Percentiles rank a stretch among this genome's conserved stretches.
Conservation (phyloP, 768 basidiomycete genomes). For the Pleurotus ostreatus region DNA sequence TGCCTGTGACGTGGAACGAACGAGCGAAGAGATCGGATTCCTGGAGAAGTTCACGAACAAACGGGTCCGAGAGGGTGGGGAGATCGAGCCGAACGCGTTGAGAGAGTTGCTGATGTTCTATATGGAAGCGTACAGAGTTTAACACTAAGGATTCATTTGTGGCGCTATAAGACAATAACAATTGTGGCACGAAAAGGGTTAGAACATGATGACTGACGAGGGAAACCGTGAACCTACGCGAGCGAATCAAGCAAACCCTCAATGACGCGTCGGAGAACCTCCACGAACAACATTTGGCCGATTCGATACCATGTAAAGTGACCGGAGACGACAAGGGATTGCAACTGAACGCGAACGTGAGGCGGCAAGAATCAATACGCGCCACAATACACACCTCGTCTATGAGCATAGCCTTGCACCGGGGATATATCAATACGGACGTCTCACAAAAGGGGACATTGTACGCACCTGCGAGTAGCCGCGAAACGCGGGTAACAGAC, state of each 20-base stretch:
- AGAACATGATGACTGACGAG: constrained; percentile 8
- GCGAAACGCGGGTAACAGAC: constrained; percentile 76
- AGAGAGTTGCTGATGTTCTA: constrained; percentile 77
- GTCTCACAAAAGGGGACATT: constrained; percentile 10
- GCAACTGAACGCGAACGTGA: constrained; percentile 45
- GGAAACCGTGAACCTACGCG: constrained; percentile 40
- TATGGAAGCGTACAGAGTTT: constrained; percentile 65
- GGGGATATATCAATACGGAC: constrained; percentile 17
- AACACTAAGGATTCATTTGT: constrained; percentile 73
- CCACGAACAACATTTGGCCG: constrained; percentile 52
- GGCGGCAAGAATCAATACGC: constrained; percentile 12
- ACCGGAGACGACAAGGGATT: constrained; percentile 64
- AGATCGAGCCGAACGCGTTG: constrained; percentile 75
- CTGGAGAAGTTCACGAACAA: constrained; percentile 73
- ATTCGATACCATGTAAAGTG: constrained; percentile 69
- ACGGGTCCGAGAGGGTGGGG: constrained; percentile 72
- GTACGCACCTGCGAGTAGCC: constrained; percentile 70
- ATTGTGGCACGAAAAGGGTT: constrained; percentile 14
- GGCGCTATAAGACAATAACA: constrained; percentile 41
- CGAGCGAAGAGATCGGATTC: constrained; percentile 84
- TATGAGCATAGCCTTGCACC: constrained; percentile 63
- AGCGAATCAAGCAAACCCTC: constrained; percentile 68
- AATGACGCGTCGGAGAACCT: constrained; percentile 57
- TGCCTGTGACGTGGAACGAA: constrained; percentile 64
- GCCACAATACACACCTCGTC: constrained; percentile 58